Percentiles rank a stretch among this genome's conserved stretches.
Conservation (phyloP, 306 rosid species). For the Vicia sativa region DNA sequence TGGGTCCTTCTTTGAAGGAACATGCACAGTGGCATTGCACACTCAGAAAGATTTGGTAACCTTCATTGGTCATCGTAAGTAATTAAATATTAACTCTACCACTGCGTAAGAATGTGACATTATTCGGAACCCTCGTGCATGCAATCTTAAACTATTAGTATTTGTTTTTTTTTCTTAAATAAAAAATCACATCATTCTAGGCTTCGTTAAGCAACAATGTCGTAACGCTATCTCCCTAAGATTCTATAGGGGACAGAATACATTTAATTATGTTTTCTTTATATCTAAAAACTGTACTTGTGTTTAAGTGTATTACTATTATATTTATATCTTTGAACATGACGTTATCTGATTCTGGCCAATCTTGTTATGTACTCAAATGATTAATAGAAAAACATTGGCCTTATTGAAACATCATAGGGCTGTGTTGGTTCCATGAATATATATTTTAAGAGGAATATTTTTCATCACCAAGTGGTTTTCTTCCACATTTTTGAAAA, state of each 20-base stretch:
- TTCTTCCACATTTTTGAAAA: too few species aligned
- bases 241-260: conserved; percentile 33
- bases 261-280: conserved; percentile 9
- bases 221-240: conserved; percentile 38
- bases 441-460: too few species aligned
- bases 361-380: too few species aligned
- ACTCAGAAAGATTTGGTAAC: conserved; percentile 41
- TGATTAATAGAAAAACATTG: too few species aligned
- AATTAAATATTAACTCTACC: conserved; percentile 30
- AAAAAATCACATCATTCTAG: conserved; percentile 32
- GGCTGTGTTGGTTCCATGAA: too few species aligned
- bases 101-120: conserved; percentile 56
- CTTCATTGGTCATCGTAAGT: conserved; percentile 34
- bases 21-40: conserved; percentile 36
- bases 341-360: too few species aligned
- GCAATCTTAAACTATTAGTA: conserved; percentile 41
- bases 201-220: conserved; percentile 29
- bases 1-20: conserved; percentile 1
- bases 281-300: too few species aligned
- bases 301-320: too few species aligned
- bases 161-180: too few species aligned
- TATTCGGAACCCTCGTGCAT: conserved; percentile 58
- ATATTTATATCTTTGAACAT: too few species aligned
- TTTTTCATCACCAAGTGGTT: too few species aligned
- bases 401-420: too few species aligned